These are phyloP conservation scores for Globisporangium megalacanthum DNA, from an alignment of 352 stramenopile species.

Conservation along the genomic window DNA sequence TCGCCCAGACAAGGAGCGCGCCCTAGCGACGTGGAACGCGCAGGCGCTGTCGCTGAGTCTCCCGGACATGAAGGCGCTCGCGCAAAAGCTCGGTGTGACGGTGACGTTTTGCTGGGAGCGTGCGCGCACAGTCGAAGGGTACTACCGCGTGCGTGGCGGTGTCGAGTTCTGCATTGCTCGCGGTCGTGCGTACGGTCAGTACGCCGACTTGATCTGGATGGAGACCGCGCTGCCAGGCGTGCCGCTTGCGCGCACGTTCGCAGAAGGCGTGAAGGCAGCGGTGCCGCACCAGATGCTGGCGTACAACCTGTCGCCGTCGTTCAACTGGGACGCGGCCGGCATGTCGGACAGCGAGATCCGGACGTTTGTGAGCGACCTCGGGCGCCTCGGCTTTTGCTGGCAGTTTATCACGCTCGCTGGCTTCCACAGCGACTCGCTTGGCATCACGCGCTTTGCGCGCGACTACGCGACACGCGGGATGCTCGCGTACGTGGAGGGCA, in stretches of 20 bases:
- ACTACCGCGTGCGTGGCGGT: slow-evolving; percentile 94
- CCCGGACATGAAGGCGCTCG: slow-evolving; percentile 69
- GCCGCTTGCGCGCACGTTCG: slow-evolving; percentile 92
- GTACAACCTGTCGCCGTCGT: slow-evolving; percentile 98
- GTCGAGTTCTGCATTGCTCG: slow-evolving; percentile 97
- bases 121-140: slow-evolving; percentile 95
- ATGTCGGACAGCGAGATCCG: slow-evolving; percentile 94
- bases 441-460: slow-evolving; percentile 93
- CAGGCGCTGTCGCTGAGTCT: slow-evolving; percentile 75
- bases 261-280: slow-evolving; percentile 88
- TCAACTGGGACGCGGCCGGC: slow-evolving; percentile 98
- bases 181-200: slow-evolving; percentile 91
- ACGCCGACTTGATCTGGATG: slow-evolving; percentile 99
- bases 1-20: slow-evolving; percentile 47
- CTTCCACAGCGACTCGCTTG: slow-evolving; percentile 97
- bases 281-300: slow-evolving; percentile 96
- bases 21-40: slow-evolving; percentile 76
- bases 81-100: slow-evolving; percentile 69
- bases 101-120: slow-evolving; percentile 95
- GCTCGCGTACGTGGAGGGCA: slow-evolving; percentile 96
- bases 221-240: slow-evolving; percentile 95
- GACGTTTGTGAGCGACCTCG: slow-evolving; percentile 95
- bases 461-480: slow-evolving; percentile 88
- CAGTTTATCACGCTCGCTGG: slow-evolving; percentile 99
- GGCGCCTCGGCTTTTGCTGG: slow-evolving; percentile 95